These are phyloP conservation scores for Colletotrichum echinochloae DNA, from an alignment of 2,329 filamentous ascomycete genomes.

Conservation along the genomic window DNA sequence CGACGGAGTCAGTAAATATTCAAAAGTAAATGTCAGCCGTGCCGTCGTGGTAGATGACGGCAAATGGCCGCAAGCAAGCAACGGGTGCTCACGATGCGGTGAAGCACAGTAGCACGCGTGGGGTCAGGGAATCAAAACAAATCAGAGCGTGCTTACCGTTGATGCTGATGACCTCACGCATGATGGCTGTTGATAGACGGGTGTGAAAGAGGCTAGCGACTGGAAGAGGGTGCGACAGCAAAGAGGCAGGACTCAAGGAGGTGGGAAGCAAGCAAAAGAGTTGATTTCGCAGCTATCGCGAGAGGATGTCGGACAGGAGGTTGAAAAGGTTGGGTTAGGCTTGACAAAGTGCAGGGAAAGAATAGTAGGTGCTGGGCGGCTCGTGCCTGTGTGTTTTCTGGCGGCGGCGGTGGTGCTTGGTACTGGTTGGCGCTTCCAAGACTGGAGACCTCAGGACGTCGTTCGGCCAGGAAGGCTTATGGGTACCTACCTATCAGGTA, in stretches of 20 bases:
- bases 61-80: conserved; percentile 27
- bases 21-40: conserved; percentile 31
- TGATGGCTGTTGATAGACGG: conserved; percentile 64
- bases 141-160: conserved; percentile 78
- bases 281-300: conserved; percentile 40
- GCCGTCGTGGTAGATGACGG: conserved; percentile 42
- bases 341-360: conserved; percentile 35
- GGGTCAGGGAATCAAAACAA: conserved; percentile 47
- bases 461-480: conserved; percentile 13
- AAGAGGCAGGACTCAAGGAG: conserved; percentile 24
- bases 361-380: conserved; percentile 36
- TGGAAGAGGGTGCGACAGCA: conserved; percentile 32
- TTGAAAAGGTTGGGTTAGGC: conserved; percentile 37
- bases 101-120: conserved; percentile 57
- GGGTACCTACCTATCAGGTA: neutral
- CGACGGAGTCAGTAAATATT: conserved; percentile 61
- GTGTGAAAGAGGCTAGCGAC: conserved; percentile 43
- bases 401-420: conserved; percentile 17
- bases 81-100: conserved; percentile 55
- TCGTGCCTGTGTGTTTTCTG: conserved; percentile 32
- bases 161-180: conserved; percentile 99
- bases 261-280: conserved; percentile 30
- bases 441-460: conserved; percentile 7
- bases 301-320: conserved; percentile 38
- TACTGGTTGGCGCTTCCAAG: conserved; percentile 15